Percentiles rank a stretch among this genome's conserved stretches.
Conservation (phyloP, 2,329 filamentous ascomycete genomes). For the Fusarium hainanense region DNA sequence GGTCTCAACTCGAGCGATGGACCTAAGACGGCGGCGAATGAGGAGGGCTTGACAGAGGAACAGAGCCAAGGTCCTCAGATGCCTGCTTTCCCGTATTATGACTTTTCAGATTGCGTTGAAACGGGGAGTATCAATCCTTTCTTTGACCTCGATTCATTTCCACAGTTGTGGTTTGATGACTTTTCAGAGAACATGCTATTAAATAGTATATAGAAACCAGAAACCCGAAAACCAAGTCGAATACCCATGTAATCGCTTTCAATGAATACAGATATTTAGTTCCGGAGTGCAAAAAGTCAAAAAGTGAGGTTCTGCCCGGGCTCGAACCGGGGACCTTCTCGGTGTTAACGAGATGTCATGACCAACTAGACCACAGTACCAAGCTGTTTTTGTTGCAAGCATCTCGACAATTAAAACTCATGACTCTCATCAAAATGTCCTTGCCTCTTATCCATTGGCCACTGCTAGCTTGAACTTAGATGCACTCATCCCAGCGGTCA, state of each 20-base stretch:
- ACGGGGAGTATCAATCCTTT: neutral
- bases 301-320: neutral
- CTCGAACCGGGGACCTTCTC: neutral
- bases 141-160: neutral
- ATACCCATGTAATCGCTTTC: neutral
- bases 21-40: rapidly evolving
- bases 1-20: neutral
- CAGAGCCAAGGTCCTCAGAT: neutral
- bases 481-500: neutral
- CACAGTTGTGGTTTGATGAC: neutral
- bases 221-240: rapidly evolving
- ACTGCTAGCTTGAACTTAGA: neutral
- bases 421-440: no score
- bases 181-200: neutral
- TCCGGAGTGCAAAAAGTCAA: rapidly evolving
- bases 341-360: neutral
- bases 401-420: no score
- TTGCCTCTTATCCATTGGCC: neutral
- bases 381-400: neutral
- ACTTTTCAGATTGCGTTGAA: neutral
- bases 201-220: neutral
- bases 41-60: rapidly evolving
- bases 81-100: neutral
- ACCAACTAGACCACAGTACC: neutral
- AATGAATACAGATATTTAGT: neutral